Evolutionary conservation across 1,284 basidiomycete genomes (phyloP).

Genomic region (Rugosomyces carneus): DNA sequence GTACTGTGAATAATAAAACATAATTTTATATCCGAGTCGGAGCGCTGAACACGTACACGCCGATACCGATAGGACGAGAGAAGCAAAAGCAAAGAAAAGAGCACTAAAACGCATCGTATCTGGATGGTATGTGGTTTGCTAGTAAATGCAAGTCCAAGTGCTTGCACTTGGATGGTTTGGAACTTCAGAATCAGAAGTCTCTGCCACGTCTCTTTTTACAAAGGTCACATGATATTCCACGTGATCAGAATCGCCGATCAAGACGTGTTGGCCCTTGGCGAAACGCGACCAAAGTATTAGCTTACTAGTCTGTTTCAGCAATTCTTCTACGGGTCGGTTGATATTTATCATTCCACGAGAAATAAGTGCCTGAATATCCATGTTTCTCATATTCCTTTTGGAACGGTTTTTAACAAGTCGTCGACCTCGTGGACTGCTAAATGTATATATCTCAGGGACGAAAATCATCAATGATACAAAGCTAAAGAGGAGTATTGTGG

Average conservation of each 20-base stretch:
- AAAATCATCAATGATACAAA: neutral
- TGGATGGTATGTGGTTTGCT: neutral
- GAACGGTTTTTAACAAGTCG: neutral
- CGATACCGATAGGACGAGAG: conserved; percentile 22
- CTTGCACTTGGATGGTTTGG: too few species aligned
- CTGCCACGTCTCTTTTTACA: conserved; percentile 12
- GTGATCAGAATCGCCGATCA: neutral
- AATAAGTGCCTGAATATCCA: neutral
- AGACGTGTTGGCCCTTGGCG: neutral
- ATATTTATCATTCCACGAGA: neutral
- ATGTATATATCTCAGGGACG: neutral
- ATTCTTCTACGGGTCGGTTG: neutral
- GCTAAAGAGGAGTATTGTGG: neutral
- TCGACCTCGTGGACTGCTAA: neutral
- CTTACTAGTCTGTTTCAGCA: neutral
- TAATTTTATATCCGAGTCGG: conserved; percentile 5
- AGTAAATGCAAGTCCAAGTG: neutral
- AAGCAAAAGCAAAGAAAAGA: conserved; percentile 24
- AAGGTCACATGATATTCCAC: neutral
- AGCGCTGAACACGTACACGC: conserved; percentile 21
- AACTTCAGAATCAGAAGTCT: neutral
- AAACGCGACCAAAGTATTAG: neutral
- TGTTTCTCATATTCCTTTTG: neutral
- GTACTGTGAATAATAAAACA: conserved; percentile 14
- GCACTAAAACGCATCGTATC: conserved; percentile 29